A percentile compares a stretch with the other conserved stretches of the same genome.
phyloP scores from a whole-genome alignment of 2,329 filamentous ascomycete genomes.

The Drechslerella coelobrocha region DNA sequence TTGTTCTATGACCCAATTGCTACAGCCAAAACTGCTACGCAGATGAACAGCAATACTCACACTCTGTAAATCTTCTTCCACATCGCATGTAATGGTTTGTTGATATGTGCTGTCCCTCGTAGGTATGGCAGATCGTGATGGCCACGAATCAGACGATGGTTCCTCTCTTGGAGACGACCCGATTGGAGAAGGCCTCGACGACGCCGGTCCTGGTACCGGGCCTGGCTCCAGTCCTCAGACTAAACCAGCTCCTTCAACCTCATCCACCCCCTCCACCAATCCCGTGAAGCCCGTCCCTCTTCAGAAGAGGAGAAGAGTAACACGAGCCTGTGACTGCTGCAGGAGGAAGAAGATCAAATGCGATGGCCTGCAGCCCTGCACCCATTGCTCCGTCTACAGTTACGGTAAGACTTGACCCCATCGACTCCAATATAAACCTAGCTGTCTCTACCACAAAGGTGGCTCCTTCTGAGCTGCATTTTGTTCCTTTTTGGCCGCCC shows the following conservation, averaged over 20 bases:
- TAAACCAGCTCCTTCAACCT: conserved; percentile 23
- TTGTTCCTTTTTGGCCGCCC: neutral
- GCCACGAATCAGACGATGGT: conserved; percentile 44
- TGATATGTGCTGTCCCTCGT: conserved; percentile 2
- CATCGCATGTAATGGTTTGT: conserved; percentile 1
- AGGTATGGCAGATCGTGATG: conserved; percentile 51
- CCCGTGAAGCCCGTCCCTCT: conserved; percentile 38
- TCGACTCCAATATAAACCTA: conserved; percentile 15
- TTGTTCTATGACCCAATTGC: neutral
- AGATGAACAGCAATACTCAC: neutral
- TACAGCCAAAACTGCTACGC: neutral
- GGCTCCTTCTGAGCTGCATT: neutral
- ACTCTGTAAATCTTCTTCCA: no score
- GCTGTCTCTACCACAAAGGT: neutral
- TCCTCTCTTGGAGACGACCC: conserved; percentile 47
- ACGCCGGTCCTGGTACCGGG: conserved; percentile 15
- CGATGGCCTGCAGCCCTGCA: conserved; percentile 85
- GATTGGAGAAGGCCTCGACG: conserved; percentile 41
- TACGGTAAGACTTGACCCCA: conserved; percentile 72
- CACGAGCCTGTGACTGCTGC: conserved; percentile 81
- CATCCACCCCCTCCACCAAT: conserved; percentile 30
- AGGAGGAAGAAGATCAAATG: conserved; percentile 87
- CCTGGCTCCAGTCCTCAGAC: neutral
- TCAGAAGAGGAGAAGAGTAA: conserved; percentile 65
- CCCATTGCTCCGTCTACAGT: conserved; percentile 96